These are phyloP conservation scores for Mimosa bimucronata DNA, from an alignment of 306 rosid genomes.

Conservation along the genomic window DNA sequence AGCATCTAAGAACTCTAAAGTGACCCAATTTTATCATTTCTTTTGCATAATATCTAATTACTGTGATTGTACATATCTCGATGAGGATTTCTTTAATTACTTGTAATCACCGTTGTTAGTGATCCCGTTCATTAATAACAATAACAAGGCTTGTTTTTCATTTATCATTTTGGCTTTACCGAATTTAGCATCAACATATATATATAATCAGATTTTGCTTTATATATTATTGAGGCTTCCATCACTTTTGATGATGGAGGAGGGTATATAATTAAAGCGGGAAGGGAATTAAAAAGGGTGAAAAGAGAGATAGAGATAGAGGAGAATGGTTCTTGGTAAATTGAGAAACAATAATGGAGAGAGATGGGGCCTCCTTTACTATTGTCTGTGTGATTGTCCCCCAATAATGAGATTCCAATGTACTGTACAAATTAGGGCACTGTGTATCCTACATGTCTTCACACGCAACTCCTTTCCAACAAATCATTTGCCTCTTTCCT, in stretches of 20 bases:
- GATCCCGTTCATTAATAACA: no score
- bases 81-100: no score
- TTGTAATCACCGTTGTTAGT: no score
- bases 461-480: constrained; percentile 17
- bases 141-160: no score
- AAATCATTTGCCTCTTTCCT: constrained; percentile 18
- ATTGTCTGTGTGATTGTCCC: constrained; percentile 42
- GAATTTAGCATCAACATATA: no score
- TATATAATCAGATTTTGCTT: no score
- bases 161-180: no score
- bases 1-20: no score
- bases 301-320: neutral
- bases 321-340: constrained; percentile 40
- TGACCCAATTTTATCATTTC: no score
- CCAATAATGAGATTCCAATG: constrained; percentile 58
- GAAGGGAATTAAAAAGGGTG: neutral
- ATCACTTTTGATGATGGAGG: neutral
- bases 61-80: no score
- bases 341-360: constrained; percentile 51
- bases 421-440: constrained; percentile 36
- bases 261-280: neutral
- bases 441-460: constrained; percentile 45
- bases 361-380: constrained; percentile 39
- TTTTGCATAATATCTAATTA: no score
- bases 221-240: constrained; percentile 18